Evolutionary conservation across 306 rosid genomes (phyloP), one percentile per base, ranked within the genome.

Genomic region (Rosa chinensis): DNA sequence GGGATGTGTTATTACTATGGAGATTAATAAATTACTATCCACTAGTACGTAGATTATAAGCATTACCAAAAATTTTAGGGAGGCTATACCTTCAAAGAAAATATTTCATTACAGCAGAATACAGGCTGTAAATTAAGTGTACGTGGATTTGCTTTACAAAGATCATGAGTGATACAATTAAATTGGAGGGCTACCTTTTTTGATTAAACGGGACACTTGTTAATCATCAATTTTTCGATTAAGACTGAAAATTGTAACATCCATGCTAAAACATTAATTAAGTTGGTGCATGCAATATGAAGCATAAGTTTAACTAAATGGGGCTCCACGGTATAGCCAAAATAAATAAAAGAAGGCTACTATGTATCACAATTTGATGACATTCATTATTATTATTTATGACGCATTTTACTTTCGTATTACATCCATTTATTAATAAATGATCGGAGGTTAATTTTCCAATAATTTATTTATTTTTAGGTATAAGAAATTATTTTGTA

Each of bases 291-390:
- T 66, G 48, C 28, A 66, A 18, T 18, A 18, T 14, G 44, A 64
- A 35, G 70, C 66, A 10, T 25, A 11, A 4, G 39, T 23, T 61
- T 11, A 4, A 61, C 18, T 23, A 23, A 59, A 10, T 59, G 14
- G 16, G 77, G 80, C 18, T 75, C 71, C 80, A 75, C 42, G 71
- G 76, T 58, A 53, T 47, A 74, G 67, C 53, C 75, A 18, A 35
- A 61, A 39, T 10, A 50, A 23, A 71, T 72, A 32, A 55, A 59
- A 71, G 77, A 77, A 50, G 28, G 42, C 47, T 16, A 77, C 23
- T 32, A 80, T 21, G 66, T 37, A 70, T 63, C n/a, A 56, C 18
- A 49, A 49, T 49, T 49, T 49, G 5, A 49, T 11, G 52, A 53
- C 6, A 52, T 17, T 52, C 35, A 32, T 32, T 13, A 52, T 52